Percentiles rank a stretch among this genome's conserved stretches.
These are phyloP conservation scores for Geranium rotundifolium DNA, from an alignment of 345 rosid species.

Conservation along the genomic window DNA sequence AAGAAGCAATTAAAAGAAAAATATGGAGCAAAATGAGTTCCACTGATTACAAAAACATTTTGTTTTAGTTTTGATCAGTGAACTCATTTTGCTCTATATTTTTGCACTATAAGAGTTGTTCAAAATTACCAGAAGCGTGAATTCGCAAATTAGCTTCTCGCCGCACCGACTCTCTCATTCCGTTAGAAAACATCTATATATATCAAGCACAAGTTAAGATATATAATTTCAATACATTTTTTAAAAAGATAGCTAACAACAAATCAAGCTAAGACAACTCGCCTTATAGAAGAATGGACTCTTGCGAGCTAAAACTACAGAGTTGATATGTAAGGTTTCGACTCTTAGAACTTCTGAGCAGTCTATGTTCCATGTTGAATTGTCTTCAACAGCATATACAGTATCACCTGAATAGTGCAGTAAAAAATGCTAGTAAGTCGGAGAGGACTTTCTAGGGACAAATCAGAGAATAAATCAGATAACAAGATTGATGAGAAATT, in stretches of 20 bases:
- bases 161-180: slow-evolving; percentile 66
- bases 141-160: slow-evolving; percentile 53
- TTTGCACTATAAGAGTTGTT: not conserved
- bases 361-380: not conserved
- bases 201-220: slow-evolving; percentile 9
- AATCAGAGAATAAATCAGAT: too few relatives aligned
- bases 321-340: slow-evolving; percentile 53
- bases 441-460: too few relatives aligned
- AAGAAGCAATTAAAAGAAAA: slow-evolving; percentile 1
- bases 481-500: too few relatives aligned
- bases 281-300: slow-evolving; percentile 79
- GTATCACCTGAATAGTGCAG: not conserved
- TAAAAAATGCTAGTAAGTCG: too few relatives aligned
- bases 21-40: too few relatives aligned
- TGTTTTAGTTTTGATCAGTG: too few relatives aligned
- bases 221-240: not conserved
- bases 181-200: slow-evolving; percentile 73
- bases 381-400: slow-evolving; percentile 23
- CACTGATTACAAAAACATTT: too few relatives aligned
- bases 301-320: slow-evolving; percentile 33
- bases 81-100: too few relatives aligned
- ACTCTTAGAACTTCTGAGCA: slow-evolving; percentile 30
- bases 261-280: not conserved
- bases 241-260: not conserved
- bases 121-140: slow-evolving; percentile 52